Evolutionary conservation across 306 rosid species (phyloP).

Genomic region (Prunus padus): DNA sequence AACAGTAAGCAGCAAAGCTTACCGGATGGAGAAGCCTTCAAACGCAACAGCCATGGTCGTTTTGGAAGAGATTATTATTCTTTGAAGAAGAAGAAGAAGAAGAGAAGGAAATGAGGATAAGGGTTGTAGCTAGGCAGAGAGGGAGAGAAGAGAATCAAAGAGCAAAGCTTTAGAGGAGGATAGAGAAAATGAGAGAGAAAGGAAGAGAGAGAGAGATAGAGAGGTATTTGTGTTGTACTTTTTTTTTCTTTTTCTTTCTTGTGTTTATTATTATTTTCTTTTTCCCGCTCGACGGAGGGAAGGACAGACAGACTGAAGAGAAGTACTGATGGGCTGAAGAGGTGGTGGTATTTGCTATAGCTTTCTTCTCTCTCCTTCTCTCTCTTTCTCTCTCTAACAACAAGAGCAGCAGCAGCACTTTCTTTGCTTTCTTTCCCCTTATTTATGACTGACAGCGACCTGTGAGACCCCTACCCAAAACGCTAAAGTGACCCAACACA

Average conservation of each 20-base stretch:
- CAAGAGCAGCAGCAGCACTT: background rate
- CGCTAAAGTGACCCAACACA: conserved; percentile 46
- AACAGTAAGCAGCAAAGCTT: background rate
- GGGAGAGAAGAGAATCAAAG: background rate
- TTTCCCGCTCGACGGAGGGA: conserved; percentile 32
- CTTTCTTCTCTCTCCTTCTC: background rate
- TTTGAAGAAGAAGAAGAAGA: conserved; percentile 19
- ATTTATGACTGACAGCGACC: conserved; percentile 93
- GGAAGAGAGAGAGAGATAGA: background rate
- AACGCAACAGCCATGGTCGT: conserved; percentile 55
- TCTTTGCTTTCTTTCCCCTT: conserved; percentile 47
- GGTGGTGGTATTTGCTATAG: conserved; percentile 6
- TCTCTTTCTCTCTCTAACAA: conserved; percentile 13
- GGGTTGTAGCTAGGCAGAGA: conserved; percentile 10
- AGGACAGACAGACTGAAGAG: conserved; percentile 4
- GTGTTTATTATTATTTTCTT: background rate
- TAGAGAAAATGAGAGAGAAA: background rate
- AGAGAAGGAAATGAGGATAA: conserved; percentile 11
- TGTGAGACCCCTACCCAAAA: conserved; percentile 46
- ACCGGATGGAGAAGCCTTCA: conserved; percentile 91
- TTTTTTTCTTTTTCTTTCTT: background rate
- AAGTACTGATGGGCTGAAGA: background rate
- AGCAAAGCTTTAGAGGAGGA: background rate
- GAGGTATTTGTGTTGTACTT: background rate
- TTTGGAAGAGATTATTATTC: conserved; percentile 4